A percentile compares a stretch with the other conserved stretches of the same genome.
Evolutionary conservation across 805 yeast genomes (phyloP).

Genomic region (Wickerhamiella slavikovae): DNA sequence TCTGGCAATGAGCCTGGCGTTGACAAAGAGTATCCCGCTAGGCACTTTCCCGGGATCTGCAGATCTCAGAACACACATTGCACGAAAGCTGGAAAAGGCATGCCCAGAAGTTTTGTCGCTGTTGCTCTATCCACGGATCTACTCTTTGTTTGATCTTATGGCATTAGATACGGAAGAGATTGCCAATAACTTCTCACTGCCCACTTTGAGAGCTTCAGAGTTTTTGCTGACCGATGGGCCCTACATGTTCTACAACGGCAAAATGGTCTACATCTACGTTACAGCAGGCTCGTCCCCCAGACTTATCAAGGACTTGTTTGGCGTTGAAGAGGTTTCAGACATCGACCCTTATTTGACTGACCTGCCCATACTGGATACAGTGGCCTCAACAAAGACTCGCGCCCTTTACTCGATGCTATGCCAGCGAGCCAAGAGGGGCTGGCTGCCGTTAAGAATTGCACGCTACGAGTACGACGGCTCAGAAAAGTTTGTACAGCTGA

Average conservation of each 20-base stretch:
- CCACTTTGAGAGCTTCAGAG: background rate
- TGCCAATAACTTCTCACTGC: background rate
- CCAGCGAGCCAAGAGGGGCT: conserved; percentile 20
- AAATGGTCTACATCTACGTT: conserved; percentile 37
- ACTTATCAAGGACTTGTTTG: conserved; percentile 57
- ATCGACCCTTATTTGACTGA: conserved; percentile 31
- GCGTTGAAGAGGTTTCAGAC: conserved; percentile 22
- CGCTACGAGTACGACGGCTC: conserved; percentile 46
- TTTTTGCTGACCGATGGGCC: background rate
- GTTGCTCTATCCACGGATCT: conserved; percentile 61
- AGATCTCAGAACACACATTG: conserved; percentile 43
- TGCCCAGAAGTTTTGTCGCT: conserved; percentile 36
- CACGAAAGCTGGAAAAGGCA: conserved; percentile 29
- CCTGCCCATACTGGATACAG: conserved; percentile 52
- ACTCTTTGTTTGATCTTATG: conserved; percentile 25
- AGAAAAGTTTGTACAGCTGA: conserved; percentile 32
- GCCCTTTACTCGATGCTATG: conserved; percentile 38
- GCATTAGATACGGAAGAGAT: background rate
- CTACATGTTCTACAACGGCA: conserved; percentile 56
- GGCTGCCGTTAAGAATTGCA: conserved; percentile 34
- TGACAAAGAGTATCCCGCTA: conserved; percentile 48
- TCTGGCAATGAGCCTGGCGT: conserved; percentile 44
- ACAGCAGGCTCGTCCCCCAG: conserved; percentile 47
- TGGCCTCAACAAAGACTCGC: conserved; percentile 45
- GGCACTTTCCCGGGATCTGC: conserved; percentile 26